Conservation (phyloP, 371 early-diverging fungal genomes). For the Zychaea mexicana region DNA sequence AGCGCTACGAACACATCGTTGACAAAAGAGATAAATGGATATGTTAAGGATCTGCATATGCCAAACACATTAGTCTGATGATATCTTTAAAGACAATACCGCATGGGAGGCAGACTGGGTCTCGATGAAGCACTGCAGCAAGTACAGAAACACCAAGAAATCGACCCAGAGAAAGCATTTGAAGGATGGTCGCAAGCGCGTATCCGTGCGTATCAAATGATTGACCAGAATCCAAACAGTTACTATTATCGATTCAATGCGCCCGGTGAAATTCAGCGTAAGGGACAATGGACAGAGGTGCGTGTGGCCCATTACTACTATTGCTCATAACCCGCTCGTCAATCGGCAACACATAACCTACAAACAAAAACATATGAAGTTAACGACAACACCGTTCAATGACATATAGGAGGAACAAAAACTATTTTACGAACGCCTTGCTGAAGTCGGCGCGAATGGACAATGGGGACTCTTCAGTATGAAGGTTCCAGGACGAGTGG, state of each 20-base stretch:
- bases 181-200: constrained; percentile 92
- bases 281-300: constrained; percentile 79
- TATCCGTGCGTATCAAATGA: constrained; percentile 84
- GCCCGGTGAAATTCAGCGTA: constrained; percentile 89
- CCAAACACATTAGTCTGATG: not conserved
- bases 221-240: constrained; percentile 88
- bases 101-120: constrained; percentile 72
- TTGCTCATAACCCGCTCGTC: too few species aligned
- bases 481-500: constrained; percentile 91
- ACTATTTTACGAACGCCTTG: constrained; percentile 76
- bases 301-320: too few species aligned
- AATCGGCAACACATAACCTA: not conserved
- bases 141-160: constrained; percentile 59
- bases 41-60: too few species aligned
- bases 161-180: constrained; percentile 77
- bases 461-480: constrained; percentile 95
- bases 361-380: not conserved
- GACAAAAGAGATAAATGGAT: too few species aligned
- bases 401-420: constrained; percentile 65
- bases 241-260: constrained; percentile 96
- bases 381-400: constrained; percentile 7
- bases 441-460: constrained; percentile 86
- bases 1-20: not conserved
- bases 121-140: constrained; percentile 89
- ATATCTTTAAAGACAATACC: constrained; percentile 53